These are phyloP conservation scores for Pneumocystis oryctolagi DNA, from an alignment of 1,139 yeast species.

Conservation along the genomic window DNA sequence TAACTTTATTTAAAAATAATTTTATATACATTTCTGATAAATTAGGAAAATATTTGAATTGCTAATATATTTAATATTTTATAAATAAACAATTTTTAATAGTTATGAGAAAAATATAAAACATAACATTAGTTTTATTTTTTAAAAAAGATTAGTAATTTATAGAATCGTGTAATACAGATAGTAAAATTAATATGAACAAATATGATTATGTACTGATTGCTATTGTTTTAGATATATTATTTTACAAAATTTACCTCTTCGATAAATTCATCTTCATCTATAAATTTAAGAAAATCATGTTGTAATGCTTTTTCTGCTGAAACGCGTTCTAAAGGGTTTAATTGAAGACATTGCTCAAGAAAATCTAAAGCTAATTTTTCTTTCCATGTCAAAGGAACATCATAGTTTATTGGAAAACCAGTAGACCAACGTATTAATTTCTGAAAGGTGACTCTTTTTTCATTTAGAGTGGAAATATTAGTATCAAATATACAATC, in stretches of 20 bases:
- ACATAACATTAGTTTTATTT: neutral
- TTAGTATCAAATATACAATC: constrained; percentile 59
- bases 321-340: constrained; percentile 38
- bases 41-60: neutral
- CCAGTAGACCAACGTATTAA: constrained; percentile 28
- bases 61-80: neutral
- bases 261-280: neutral
- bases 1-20: neutral
- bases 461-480: constrained; percentile 31
- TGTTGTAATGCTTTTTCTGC: constrained; percentile 44
- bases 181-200: neutral
- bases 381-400: constrained; percentile 19
- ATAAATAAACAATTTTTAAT: neutral
- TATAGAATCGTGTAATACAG: neutral
- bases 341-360: constrained; percentile 40
- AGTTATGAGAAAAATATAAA: neutral
- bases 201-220: neutral
- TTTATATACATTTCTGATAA: neutral
- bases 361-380: constrained; percentile 38
- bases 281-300: constrained; percentile 32
- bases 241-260: neutral
- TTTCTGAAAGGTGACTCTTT: constrained; percentile 24
- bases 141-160: neutral
- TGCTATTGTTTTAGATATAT: neutral
- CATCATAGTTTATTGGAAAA: constrained; percentile 14